Evolutionary conservation across 768 basidiomycete species (phyloP), one percentile per base, ranked within the genome.

Genomic region (Polyporus arcularius): DNA sequence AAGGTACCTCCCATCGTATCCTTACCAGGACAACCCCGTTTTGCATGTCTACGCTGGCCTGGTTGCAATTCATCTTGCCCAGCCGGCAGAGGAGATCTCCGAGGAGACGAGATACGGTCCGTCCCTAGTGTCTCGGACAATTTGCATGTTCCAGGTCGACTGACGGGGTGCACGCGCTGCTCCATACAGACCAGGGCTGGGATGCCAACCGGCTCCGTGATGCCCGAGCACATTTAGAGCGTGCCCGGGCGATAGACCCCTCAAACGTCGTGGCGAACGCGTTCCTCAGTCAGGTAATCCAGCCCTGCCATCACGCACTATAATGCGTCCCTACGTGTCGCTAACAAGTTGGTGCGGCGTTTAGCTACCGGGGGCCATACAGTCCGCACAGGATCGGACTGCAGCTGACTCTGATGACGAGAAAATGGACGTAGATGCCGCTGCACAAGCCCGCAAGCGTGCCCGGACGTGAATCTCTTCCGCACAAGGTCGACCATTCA

Each of bases 1-100:
- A 63, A 94, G 94, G 28, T 96, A 92, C 71, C 80, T 96, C 5
- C 91, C 93, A 1, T 89, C 92, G 2, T 89, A 90, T 70, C 95
- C 95, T 2, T 96, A 87, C 76, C 88, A 87, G 69, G 89, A 93
- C 65, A 91, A 92, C 64, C 82, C 89, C 1, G 75, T 86, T 7
- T 77, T 96, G 31, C 92, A 96, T 67, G 78, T 86, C 15, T 95
- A 96, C 63, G 93, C 94, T 3, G 94, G 92, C 1, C 74, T 96
- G 54, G 75, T 92, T 12, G 83, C 80, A 30, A 75, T 94, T 26
- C 84, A 88, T 66, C 73, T 85, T n/a, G 80, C 84, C 11, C 85
- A 85, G 63, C 73, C 72, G 1, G n/a, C 61, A 4, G 57, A 28
- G 35, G 53, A 49, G 43, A 40, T 45, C 41, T 43, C 58, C 60